A percentile compares a stretch with the other conserved stretches of the same genome.
These are phyloP conservation scores for Chionographis japonica DNA, from an alignment of 106 monocot genomes.

Conservation along the genomic window DNA sequence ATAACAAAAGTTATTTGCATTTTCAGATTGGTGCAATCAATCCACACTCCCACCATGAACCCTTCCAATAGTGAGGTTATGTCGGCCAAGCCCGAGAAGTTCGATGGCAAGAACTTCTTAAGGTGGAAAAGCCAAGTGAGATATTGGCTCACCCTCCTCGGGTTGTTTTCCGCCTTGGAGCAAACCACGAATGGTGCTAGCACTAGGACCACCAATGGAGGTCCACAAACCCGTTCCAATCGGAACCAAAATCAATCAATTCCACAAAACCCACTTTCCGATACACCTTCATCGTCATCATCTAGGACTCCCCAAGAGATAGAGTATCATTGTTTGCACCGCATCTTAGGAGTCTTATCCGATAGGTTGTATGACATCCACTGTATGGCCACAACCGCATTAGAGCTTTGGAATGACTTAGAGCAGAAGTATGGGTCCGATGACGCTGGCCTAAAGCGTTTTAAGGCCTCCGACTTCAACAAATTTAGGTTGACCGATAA, in stretches of 20 bases:
- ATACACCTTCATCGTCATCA: not conserved
- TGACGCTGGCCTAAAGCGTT: not conserved
- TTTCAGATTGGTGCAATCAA: too few relatives aligned
- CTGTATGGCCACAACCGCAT: not conserved
- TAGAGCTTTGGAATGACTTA: not conserved
- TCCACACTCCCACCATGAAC: too few relatives aligned
- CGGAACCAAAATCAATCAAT: not conserved
- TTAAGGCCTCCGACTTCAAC: not conserved
- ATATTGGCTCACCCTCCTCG: too few relatives aligned
- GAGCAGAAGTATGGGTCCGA: not conserved
- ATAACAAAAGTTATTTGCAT: too few relatives aligned
- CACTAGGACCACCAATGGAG: too few relatives aligned
- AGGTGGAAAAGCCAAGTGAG: too few relatives aligned
- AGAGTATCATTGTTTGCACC: not conserved
- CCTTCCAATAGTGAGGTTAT: too few relatives aligned
- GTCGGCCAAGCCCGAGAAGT: too few relatives aligned
- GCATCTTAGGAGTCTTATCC: not conserved
- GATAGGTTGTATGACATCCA: not conserved
- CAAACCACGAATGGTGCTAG: too few relatives aligned
- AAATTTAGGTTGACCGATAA: not conserved
- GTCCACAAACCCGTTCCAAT: too few relatives aligned
- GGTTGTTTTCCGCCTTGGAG: too few relatives aligned
- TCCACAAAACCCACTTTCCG: not conserved
- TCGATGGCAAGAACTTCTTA: too few relatives aligned
- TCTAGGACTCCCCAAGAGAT: not conserved